Evolutionary conservation across 495 filamentous ascomycete species (phyloP).

Genomic region (Podospora australis): DNA sequence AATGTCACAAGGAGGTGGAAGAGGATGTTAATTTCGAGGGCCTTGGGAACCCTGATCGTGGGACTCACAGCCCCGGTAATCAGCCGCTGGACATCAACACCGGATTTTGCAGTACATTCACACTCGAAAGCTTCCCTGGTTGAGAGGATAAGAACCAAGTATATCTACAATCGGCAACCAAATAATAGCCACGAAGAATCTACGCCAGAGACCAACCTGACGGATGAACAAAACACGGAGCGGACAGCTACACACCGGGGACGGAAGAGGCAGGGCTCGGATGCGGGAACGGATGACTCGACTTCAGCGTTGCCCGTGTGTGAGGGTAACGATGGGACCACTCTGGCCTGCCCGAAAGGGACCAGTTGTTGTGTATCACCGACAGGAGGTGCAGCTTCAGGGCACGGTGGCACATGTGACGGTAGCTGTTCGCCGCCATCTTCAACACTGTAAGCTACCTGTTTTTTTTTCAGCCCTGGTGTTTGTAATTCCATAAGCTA

Average conservation of each 20-base stretch:
- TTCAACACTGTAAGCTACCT: background rate
- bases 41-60: background rate
- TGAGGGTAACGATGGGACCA: background rate
- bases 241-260: background rate
- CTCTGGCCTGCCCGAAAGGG: background rate
- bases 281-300: background rate
- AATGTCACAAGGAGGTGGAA: background rate
- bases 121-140: too few relatives aligned
- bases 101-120: background rate
- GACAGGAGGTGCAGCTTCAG: background rate
- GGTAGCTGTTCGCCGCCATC: background rate
- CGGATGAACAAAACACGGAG: background rate
- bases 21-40: conserved; percentile 1
- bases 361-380: background rate
- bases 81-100: too few relatives aligned
- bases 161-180: too few relatives aligned
- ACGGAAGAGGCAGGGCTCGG: background rate
- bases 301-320: background rate
- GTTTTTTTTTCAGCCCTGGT: background rate
- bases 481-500: background rate
- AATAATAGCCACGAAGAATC: too few relatives aligned
- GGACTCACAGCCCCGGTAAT: background rate
- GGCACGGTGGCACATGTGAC: background rate
- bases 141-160: too few relatives aligned
- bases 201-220: too few relatives aligned